Evolutionary conservation across 2,329 filamentous ascomycete genomes (phyloP).

Genomic region (Didymella exigua): DNA sequence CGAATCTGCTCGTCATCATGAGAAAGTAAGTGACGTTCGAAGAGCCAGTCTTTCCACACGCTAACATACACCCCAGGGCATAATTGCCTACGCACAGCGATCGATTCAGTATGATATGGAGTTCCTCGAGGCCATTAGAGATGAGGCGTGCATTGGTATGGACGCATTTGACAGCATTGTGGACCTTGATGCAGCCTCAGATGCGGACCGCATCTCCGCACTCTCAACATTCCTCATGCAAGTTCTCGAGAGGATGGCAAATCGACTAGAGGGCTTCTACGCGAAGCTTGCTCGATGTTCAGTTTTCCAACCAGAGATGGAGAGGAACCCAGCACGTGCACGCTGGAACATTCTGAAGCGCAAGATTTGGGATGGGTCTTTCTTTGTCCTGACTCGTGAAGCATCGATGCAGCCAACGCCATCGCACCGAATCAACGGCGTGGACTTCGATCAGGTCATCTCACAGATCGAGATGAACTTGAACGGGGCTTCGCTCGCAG

Average conservation of each 20-base stretch:
- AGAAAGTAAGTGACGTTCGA: constrained; percentile 37
- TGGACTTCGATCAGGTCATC: constrained; percentile 56
- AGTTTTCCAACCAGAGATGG: constrained; percentile 59
- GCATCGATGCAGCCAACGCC: constrained; percentile 16
- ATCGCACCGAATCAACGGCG: constrained; percentile 22
- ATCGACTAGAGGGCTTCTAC: constrained; percentile 59
- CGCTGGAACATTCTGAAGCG: constrained; percentile 59
- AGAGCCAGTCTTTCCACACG: too few species aligned
- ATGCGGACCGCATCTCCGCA: constrained; percentile 48
- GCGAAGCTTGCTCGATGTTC: constrained; percentile 57
- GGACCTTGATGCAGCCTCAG: constrained; percentile 48
- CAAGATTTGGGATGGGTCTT: constrained; percentile 57
- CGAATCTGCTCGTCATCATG: constrained; percentile 57
- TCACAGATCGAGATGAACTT: constrained; percentile 50
- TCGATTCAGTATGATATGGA: constrained; percentile 60
- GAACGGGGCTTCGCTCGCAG: constrained; percentile 24
- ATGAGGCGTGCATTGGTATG: constrained; percentile 61
- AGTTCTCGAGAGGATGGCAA: constrained; percentile 60
- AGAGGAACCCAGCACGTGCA: constrained; percentile 59
- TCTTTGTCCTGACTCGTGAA: constrained; percentile 56
- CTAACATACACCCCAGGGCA: constrained; percentile 37
- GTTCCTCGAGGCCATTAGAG: constrained; percentile 60
- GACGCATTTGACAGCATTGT: constrained; percentile 57
- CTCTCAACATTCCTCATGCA: constrained; percentile 57
- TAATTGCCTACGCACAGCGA: constrained; percentile 58